Base-by-base conservation (phyloP, 2,329 filamentous ascomycete genomes). In the Beauveria rudraprayagi region DNA sequence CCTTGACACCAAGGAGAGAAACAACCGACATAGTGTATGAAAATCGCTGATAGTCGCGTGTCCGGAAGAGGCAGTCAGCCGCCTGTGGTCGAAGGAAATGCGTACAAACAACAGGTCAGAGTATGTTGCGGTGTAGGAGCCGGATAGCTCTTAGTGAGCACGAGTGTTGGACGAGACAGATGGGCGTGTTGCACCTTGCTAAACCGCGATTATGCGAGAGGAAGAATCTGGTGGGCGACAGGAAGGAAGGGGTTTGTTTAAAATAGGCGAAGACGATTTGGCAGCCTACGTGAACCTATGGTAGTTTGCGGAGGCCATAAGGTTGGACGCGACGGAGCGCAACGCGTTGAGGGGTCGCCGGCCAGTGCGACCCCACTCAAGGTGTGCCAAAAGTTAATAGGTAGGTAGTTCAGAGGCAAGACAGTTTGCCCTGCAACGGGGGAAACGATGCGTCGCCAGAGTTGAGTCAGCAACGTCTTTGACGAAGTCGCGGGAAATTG, bases 1-100 rank as follows among this genome's bases (percentile, higher is more conserved):
- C 90, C 76, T 94, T 90, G 70, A 99, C 94, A 72, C 93, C 93
- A 67, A 99, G 85, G 63, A 99, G 87, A 68, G 92, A 96, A 66
- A 99, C 92, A 72, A 97, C 90, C 72, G 94, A 97, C 94, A 97
- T 97, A 67, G 59, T 71, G 70, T 55, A 62, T 22, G 17, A 7
- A 43, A 41, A 16, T 17, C 28, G 51, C 8, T 26, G 8, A 34
- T 37, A 30, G 9, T 40, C 16, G 40, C 26, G 53, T 56, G 16
- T 46, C 22, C 14, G 26, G 22, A 16, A 2, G 22, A 46, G 26
- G 24, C 24, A 26, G 51, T 1, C 34, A 54, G 26, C 8, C 34
- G 51, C 19, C 34, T 34, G 26, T 54, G 51, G 5, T 22, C 17
- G 22, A 28, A 22, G 51, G 9, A n/a, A 54, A 41, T 41, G 34